Base-by-base conservation (phyloP, 768 basidiomycete species). In the Hemileccinum rubropunctum region DNA sequence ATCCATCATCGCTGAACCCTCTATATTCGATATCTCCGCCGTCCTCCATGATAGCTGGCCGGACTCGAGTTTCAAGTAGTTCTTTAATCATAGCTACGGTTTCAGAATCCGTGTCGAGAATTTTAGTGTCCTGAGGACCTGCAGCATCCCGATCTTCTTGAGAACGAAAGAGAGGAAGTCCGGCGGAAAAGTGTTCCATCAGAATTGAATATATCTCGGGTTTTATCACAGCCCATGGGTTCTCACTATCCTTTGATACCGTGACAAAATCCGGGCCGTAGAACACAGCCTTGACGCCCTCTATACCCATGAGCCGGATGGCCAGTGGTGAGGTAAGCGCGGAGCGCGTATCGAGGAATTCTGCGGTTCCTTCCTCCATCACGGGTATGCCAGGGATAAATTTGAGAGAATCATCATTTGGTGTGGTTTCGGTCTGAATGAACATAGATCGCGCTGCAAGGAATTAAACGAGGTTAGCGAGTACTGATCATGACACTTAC, bases 41-140 rank as follows among this genome's bases (percentile, higher is more conserved):
- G 49, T 99, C 95, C 67, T 98, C 97, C 90, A 95, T 95, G 52
- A 99, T 98, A 5, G 94, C 91, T 6, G 97, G 97, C 47, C 97
- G 75, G 15, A 99, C 93, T 13, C 97, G 75, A 3, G 95, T 98
- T 65, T 98, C 95, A 43, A 99, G 73, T 34, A 98, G 67, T 65
- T 99, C 97, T 68, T 99, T 99, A 59, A 99, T 94, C 95, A 98
- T 99, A 8, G 92, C 97, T 3, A 99, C 92, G 3, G 92, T 91
- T 68, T 98, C 97, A 18, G 89, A 88, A 66, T 99, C 97, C 3
- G 87, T 90, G 58, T 98, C 95, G 21, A 98, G 72, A 55, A 98
- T 95, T 46, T 79, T 79, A 9, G 95, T 98, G 67, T 98, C 97
- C 67, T 93, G 90, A 10, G 93, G 92, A 4, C 93, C 93, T 6